Evolutionary conservation across 305 asterid genomes (phyloP).

Genomic region (Nicotiana rustica): DNA sequence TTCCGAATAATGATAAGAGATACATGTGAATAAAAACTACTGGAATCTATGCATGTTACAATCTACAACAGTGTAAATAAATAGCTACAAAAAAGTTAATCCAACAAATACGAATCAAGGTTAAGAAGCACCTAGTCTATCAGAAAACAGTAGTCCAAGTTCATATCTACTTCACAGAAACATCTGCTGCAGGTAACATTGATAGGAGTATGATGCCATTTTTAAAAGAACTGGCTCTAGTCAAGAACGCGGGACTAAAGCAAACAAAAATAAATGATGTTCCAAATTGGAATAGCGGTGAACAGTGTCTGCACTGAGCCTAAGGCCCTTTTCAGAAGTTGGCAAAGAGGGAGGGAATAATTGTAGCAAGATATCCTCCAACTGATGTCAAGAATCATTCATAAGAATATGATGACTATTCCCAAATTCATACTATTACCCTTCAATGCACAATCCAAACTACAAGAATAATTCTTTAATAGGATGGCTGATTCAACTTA

Average conservation of each 20-base stretch:
- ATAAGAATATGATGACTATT: not conserved
- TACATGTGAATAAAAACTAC: not conserved
- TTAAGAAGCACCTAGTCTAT: conserved; percentile 17
- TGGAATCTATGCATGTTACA: not conserved
- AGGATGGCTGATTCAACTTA: not conserved
- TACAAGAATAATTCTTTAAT: not conserved
- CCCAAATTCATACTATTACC: not conserved
- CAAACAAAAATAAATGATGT: not conserved
- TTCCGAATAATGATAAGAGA: not conserved
- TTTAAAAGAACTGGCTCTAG: not conserved
- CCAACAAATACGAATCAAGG: not conserved
- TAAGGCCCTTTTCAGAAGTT: not conserved
- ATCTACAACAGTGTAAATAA: not conserved
- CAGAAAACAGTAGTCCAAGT: not conserved
- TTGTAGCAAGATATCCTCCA: not conserved
- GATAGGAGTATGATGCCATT: not conserved
- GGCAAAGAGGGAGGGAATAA: not conserved
- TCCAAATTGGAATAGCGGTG: not conserved
- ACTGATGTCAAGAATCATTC: not conserved
- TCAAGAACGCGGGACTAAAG: not conserved
- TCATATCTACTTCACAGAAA: not conserved
- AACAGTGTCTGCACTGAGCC: not conserved
- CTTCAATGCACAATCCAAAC: not conserved
- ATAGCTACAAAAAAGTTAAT: not conserved
- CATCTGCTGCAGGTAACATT: not conserved